Percentiles rank a stretch among this genome's conserved stretches.
These are phyloP conservation scores for Irpex sp. DNA, from an alignment of 1,284 basidiomycete genomes.

Conservation along the genomic window DNA sequence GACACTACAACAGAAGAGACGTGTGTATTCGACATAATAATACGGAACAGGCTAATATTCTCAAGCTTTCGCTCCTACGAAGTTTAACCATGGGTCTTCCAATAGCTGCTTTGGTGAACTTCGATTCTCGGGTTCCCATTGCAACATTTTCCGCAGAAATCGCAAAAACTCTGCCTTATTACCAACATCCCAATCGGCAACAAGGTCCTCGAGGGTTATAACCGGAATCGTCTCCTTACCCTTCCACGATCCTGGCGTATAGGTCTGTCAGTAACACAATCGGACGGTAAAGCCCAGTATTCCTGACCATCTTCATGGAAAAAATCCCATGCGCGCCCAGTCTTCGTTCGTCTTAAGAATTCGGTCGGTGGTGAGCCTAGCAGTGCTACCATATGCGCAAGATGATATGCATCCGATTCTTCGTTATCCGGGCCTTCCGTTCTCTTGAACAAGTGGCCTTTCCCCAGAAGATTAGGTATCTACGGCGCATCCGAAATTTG, in stretches of 20 bases:
- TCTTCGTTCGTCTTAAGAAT: conserved; percentile 11
- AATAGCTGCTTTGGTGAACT: too few species aligned
- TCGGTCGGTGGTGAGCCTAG: conserved; percentile 19
- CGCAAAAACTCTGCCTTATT: conserved; percentile 6
- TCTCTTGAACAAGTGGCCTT: conserved; percentile 16
- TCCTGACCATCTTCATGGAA: conserved; percentile 13
- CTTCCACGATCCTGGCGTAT: background rate
- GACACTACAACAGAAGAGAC: too few species aligned
- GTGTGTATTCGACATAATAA: too few species aligned
- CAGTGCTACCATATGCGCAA: conserved; percentile 22
- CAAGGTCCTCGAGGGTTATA: background rate
- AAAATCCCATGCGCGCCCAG: conserved; percentile 10
- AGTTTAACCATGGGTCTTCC: too few species aligned
- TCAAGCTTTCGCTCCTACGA: too few species aligned
- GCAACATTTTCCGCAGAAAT: conserved; percentile 11
- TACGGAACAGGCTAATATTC: too few species aligned
- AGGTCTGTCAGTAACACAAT: background rate
- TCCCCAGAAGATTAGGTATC: conserved; percentile 19
- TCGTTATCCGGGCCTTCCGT: conserved; percentile 11
- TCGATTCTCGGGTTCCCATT: conserved; percentile 8
- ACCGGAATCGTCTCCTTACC: background rate
- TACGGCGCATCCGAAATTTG: background rate
- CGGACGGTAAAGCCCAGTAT: background rate
- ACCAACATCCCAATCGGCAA: conserved; percentile 10
- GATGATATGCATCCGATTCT: conserved; percentile 12